Base-by-base conservation (phyloP, 2,329 filamentous ascomycete genomes). In the Orbilia oligospora region DNA sequence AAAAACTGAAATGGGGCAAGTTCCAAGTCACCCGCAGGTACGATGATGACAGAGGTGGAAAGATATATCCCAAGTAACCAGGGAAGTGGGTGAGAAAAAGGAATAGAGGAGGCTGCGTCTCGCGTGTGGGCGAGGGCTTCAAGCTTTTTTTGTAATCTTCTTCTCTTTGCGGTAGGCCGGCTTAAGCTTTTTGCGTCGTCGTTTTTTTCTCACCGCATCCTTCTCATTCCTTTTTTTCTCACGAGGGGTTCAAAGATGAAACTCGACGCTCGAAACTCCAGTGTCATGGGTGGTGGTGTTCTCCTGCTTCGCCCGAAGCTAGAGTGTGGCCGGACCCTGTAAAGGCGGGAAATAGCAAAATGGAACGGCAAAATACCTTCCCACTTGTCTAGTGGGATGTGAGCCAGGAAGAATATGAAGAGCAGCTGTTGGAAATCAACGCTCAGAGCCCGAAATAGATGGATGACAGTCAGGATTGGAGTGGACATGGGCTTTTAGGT, bases 321-420 rank as follows among this genome's bases (percentile, higher is more conserved):
- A 56, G 58, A 61, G 73, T 77, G 73, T 77, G 67, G 67, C 73
- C 67, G 63, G 73, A 71, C 75, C 75, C 75, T 78, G 68, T 55
- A 72, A 67, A 72, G 68, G 64, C 68, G 68, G 75, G 75, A 72
- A 78, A 68, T 66, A 67, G 58, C 33, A 38, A 38, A 44, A 72
- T 36, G 64, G 64, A 77, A 77, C 73, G 73, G 73, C 73, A 77
- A 77, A 77, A 77, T 71, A 77, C 67, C 73, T 77, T 77, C 67
- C 73, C 67, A 66, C 73, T 71, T 77, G n/a, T 71, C 46, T 46
- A 65, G 53, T 55, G 64, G 20, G 48, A 67, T 33, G 33, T 36
- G 73, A 71, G 51, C 61, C 66, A 69, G 55, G 63, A 36, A 61
- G 51, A 58, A 71, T 56, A 58, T 55, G 48, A 76, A 61, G 53